Conservation (phyloP, 306 rosid species). For the Delonix regia region DNA sequence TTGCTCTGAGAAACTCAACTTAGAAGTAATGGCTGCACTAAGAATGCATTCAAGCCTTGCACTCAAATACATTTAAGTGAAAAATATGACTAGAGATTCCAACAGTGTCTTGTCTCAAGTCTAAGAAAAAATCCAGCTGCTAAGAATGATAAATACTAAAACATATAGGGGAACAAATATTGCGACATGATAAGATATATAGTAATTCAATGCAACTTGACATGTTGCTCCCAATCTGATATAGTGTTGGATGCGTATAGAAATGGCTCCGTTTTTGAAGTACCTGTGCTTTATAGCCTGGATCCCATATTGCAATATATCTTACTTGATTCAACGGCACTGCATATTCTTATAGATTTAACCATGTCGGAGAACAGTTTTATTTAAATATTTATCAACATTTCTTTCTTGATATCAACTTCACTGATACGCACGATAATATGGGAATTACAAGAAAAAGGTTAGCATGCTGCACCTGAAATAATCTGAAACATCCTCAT, state of each 20-base stretch:
- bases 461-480: constrained; percentile 64
- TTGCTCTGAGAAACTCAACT: constrained; percentile 8
- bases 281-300: neutral
- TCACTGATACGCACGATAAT: neutral
- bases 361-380: neutral
- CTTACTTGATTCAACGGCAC: constrained; percentile 22
- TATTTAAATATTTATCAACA: neutral
- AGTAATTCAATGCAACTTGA: neutral
- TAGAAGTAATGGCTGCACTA: too few species aligned
- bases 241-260: neutral
- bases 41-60: neutral
- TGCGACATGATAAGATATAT: neutral
- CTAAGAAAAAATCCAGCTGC: constrained; percentile 3
- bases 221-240: neutral
- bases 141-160: neutral
- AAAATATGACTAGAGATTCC: constrained; percentile 18
- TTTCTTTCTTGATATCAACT: constrained; percentile 1
- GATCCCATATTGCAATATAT: neutral
- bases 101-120: neutral
- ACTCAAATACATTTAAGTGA: constrained; percentile 1
- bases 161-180: neutral
- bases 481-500: constrained; percentile 95
- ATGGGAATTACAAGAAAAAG: neutral
- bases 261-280: neutral
- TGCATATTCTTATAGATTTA: constrained; percentile 14